phyloP scores from a whole-genome alignment of 768 basidiomycete species.

The Neoboletus brunneissimus region DNA sequence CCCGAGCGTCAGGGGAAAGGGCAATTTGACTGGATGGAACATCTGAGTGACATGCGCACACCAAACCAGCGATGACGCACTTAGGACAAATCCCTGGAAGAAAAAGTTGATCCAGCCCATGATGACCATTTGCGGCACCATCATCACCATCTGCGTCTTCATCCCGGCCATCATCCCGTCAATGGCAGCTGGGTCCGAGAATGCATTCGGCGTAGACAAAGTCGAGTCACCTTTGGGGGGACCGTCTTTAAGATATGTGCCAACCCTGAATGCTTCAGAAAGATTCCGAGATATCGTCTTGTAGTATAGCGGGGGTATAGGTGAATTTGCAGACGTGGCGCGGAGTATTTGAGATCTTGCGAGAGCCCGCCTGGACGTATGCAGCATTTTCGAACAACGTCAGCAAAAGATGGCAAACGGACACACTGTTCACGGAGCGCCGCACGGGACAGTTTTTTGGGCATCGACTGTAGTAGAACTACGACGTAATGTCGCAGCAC shows the following conservation, averaged over 20 bases:
- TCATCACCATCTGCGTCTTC: slow-evolving; percentile 99
- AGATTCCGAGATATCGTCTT: slow-evolving; percentile 73
- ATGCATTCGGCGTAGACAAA: slow-evolving; percentile 68
- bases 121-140: slow-evolving; percentile 97
- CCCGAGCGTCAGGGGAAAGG: slow-evolving; percentile 93
- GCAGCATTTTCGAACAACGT: not conserved
- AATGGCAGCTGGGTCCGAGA: slow-evolving; percentile 89
- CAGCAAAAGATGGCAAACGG: slow-evolving; percentile 2
- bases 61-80: slow-evolving; percentile 49
- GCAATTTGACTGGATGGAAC: slow-evolving; percentile 79
- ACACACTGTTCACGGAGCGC: slow-evolving; percentile 92
- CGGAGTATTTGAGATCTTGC: slow-evolving; percentile 83
- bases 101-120: slow-evolving; percentile 99
- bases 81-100: slow-evolving; percentile 97
- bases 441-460: slow-evolving; percentile 73
- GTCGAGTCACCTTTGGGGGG: slow-evolving; percentile 64
- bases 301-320: slow-evolving; percentile 72
- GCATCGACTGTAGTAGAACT: slow-evolving; percentile 74
- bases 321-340: slow-evolving; percentile 75
- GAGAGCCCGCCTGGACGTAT: slow-evolving; percentile 60
- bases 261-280: slow-evolving; percentile 64
- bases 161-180: slow-evolving; percentile 98
- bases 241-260: slow-evolving; percentile 85
- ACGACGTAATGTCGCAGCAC: slow-evolving; percentile 92
- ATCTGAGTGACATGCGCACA: not conserved